Conservation (phyloP, 805 yeast species). For the Candida nemodendra region DNA sequence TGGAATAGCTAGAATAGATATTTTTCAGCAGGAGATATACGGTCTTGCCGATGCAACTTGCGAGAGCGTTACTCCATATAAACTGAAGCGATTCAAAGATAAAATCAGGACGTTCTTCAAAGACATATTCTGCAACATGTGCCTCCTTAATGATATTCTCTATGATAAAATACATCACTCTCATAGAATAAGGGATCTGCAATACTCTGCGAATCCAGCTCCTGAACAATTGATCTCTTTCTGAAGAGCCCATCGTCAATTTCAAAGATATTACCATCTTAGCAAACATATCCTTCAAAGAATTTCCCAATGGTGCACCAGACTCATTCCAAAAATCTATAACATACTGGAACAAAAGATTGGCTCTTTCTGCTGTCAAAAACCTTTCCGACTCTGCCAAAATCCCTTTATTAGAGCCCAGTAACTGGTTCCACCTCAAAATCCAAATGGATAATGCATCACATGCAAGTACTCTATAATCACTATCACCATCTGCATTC, state of each 20-base stretch:
- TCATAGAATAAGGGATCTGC: slow-evolving; percentile 46
- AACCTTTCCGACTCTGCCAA: slow-evolving; percentile 4
- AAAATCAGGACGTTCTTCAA: slow-evolving; percentile 45
- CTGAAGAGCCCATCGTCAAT: slow-evolving; percentile 7
- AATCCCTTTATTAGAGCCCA: not conserved
- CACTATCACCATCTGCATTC: slow-evolving; percentile 34
- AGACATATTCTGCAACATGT: slow-evolving; percentile 39
- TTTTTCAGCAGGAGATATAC: slow-evolving; percentile 40
- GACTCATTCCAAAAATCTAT: slow-evolving; percentile 71
- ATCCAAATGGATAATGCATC: slow-evolving; percentile 70
- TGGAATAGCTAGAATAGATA: slow-evolving; percentile 25
- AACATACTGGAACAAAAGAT: slow-evolving; percentile 48
- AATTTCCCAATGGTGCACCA: slow-evolving; percentile 67
- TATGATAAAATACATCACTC: slow-evolving; percentile 60
- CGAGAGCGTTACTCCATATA: slow-evolving; percentile 58
- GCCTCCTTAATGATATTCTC: slow-evolving; percentile 55
- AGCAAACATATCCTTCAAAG: slow-evolving; percentile 57
- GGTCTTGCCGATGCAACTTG: slow-evolving; percentile 66
- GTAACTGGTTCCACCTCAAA: slow-evolving; percentile 48
- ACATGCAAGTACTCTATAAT: slow-evolving; percentile 42
- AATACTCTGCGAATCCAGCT: slow-evolving; percentile 49
- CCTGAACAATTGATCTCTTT: slow-evolving; percentile 27
- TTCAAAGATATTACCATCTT: slow-evolving; percentile 46
- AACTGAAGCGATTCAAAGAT: slow-evolving; percentile 44
- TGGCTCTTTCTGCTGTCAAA: slow-evolving; percentile 23